phyloP scores from a whole-genome alignment of 331 rosid genomes.

The Erythrophleum ivorense region DNA sequence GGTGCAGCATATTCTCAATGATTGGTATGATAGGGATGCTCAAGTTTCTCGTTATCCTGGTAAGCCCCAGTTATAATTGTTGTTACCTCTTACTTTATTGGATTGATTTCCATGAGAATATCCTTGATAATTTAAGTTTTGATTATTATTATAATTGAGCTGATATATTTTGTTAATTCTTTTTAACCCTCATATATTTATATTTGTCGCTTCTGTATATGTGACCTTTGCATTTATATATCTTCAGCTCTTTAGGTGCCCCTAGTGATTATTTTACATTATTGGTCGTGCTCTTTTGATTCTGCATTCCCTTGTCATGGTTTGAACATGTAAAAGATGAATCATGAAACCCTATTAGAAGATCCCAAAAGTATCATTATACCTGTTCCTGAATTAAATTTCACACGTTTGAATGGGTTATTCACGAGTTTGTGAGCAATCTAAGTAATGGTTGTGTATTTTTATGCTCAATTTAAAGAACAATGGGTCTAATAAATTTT shows the following conservation, averaged over 20 bases:
- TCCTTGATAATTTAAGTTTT: conserved; percentile 16
- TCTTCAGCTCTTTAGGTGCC: neutral
- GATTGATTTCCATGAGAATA: conserved; percentile 4
- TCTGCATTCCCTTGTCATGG: neutral
- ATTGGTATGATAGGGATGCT: conserved; percentile 80
- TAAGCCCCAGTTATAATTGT: conserved; percentile 43
- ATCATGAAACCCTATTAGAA: conserved; percentile 1
- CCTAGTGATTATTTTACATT: neutral
- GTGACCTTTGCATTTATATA: conserved; percentile 7
- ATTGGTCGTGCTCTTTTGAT: neutral
- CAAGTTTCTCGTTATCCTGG: conserved; percentile 65
- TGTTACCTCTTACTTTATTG: neutral
- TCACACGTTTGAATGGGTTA: neutral
- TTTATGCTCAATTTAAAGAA: neutral
- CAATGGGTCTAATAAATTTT: neutral
- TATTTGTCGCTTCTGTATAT: conserved; percentile 6
- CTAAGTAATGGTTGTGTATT: neutral
- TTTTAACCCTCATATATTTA: neutral
- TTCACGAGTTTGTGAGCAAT: conserved; percentile 2
- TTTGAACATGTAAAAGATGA: neutral
- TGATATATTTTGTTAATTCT: conserved; percentile 1
- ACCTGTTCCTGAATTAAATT: neutral
- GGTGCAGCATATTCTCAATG: conserved; percentile 86
- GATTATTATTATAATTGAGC: conserved; percentile 9
- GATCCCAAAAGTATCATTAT: neutral